These are phyloP conservation scores for Lactarius pseudohatsudake DNA, from an alignment of 768 basidiomycete species.

Conservation along the genomic window DNA sequence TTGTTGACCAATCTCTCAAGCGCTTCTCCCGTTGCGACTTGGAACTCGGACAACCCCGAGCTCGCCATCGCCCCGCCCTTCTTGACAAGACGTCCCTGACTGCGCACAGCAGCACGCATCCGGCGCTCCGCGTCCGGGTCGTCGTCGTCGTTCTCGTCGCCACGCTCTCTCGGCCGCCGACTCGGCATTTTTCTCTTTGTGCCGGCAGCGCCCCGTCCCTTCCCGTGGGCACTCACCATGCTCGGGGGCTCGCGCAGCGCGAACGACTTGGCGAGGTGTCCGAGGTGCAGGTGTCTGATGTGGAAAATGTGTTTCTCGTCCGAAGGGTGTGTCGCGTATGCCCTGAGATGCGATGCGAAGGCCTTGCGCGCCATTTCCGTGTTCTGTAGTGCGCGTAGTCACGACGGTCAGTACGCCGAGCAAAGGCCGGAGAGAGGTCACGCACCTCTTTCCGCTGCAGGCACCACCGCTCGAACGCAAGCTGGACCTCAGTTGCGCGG, in stretches of 20 bases:
- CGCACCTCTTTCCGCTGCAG: conserved; percentile 64
- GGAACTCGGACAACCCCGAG: conserved; percentile 70
- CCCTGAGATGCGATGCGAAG: conserved; percentile 89
- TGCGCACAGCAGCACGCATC: conserved; percentile 84
- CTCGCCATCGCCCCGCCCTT: conserved; percentile 74
- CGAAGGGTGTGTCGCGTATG: conserved; percentile 95
- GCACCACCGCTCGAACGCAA: conserved; percentile 95
- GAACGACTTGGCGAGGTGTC: conserved; percentile 91
- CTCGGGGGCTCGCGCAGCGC: conserved; percentile 83
- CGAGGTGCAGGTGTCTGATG: conserved; percentile 89
- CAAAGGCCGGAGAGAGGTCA: background rate
- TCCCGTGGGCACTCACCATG: conserved; percentile 34
- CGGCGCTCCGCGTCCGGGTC: conserved; percentile 67
- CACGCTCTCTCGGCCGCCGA: conserved; percentile 23
- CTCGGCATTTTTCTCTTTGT: conserved; percentile 7
- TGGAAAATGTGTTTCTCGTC: conserved; percentile 98
- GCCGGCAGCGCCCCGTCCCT: conserved; percentile 24
- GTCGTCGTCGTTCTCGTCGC: conserved; percentile 19
- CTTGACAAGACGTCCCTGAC: conserved; percentile 78
- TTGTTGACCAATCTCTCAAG: conserved; percentile 55
- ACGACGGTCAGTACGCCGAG: background rate
- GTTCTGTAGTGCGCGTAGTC: conserved; percentile 72
- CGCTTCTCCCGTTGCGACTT: conserved; percentile 63
- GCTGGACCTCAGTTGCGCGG: conserved; percentile 93
- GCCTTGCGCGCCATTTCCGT: conserved; percentile 76